Base-by-base conservation (phyloP, 228 moss, liverwort and hornwort genomes). In the Sphagnum fallax region DNA sequence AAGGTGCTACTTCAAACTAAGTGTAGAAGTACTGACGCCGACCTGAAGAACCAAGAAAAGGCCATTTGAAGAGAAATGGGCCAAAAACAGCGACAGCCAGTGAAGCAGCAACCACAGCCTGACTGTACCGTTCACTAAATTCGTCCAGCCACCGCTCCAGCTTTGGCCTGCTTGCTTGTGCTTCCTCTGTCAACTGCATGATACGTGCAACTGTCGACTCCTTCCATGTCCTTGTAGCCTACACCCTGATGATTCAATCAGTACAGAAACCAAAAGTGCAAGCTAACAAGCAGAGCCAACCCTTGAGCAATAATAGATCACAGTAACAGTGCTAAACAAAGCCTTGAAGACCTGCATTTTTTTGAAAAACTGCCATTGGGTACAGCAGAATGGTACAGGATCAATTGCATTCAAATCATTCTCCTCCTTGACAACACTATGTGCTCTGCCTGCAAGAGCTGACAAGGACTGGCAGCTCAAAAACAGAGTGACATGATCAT, bases 161-260 rank as follows among this genome's bases (percentile, higher is more conserved):
- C 64, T 88, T 80, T 58, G 98, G 98, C 68, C 85, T 87, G 69
- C 84, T 93, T 64, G 84, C 87, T 75, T 94, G 98, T 60, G 94
- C 98, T 68, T 98, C 94, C 78, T 94, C 81, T 52, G 98, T 98
- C 69, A 98, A 69, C 74, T 84, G 89, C 84, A 98, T 87, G 51
- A 98, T 98, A 77, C 92, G 88, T 72, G 98, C 94, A 61, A 98
- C 92, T 51, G 98, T 98, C 32, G 98, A 98, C 63, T 98, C 98
- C 63, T 87, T 79, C 98, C 98, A 98, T 61, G 66, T 55, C 81
- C 88, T 91, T 50, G 89, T 89, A 62, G 90, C 92, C 97, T 93
- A 73, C 63, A 6, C 15, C 68, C 32, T 32, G 32, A 32, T 32
- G 32, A 32, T 32, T 32, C 32, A 32, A 32, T 32, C 32, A 32